A percentile compares a stretch with the other conserved stretches of the same genome.
Evolutionary conservation across 179 eudicot genomes (phyloP).

Genomic region (Patellifolia procumbens): DNA sequence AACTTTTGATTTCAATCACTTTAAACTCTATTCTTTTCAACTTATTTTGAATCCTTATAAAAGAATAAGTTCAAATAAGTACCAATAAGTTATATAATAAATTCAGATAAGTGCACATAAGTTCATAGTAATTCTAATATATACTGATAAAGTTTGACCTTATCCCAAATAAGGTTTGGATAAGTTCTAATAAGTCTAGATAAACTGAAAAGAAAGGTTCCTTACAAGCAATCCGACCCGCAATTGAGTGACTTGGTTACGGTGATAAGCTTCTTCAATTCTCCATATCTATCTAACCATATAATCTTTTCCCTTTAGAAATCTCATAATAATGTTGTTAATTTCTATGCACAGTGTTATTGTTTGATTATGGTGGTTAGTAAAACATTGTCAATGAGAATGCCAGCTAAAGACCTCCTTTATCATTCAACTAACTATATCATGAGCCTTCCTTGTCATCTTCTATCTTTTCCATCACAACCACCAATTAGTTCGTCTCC

Average conservation of each 20-base stretch:
- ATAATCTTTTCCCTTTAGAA: not conserved
- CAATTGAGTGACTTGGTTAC: not conserved
- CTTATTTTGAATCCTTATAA: too few species aligned
- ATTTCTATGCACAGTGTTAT: not conserved
- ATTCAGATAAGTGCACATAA: too few species aligned
- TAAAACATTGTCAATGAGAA: constrained; percentile 17
- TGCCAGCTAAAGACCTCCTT: constrained; percentile 16
- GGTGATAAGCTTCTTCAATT: not conserved
- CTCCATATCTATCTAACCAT: not conserved
- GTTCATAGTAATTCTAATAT: too few species aligned
- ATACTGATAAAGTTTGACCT: too few species aligned
- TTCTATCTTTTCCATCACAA: not conserved
- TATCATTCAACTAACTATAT: not conserved
- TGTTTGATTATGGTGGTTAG: constrained; percentile 22
- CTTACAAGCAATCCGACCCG: too few species aligned
- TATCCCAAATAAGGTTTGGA: too few species aligned
- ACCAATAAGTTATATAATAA: too few species aligned
- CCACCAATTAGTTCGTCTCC: constrained; percentile 10
- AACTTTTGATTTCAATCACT: too few species aligned
- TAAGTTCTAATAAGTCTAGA: too few species aligned
- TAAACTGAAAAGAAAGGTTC: too few species aligned
- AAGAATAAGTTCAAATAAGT: too few species aligned
- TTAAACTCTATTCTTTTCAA: too few species aligned
- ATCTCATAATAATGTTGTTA: not conserved
- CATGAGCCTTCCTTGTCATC: constrained; percentile 11